phyloP scores from a whole-genome alignment of 2,329 filamentous ascomycete genomes.

The Colletotrichum truncatum region DNA sequence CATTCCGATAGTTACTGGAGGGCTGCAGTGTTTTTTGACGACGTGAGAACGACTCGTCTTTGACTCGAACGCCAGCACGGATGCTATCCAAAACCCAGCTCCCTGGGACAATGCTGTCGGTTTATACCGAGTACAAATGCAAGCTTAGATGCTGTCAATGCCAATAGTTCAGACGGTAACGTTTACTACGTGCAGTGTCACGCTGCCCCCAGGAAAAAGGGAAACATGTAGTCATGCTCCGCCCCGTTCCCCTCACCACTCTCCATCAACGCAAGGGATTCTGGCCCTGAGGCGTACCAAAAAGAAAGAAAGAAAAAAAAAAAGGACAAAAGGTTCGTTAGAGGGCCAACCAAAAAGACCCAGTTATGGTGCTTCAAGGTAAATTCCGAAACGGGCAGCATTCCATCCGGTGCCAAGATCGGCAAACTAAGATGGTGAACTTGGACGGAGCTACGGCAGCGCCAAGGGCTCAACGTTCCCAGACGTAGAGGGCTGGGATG shows the following conservation, averaged over 20 bases:
- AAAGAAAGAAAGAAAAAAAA: not conserved
- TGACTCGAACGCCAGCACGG: conserved; percentile 3
- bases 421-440: conserved; percentile 22
- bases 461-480: conserved; percentile 16
- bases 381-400: conserved; percentile 19
- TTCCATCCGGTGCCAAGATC: conserved; percentile 26
- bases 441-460: conserved; percentile 21
- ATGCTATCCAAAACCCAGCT: conserved; percentile 7
- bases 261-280: conserved; percentile 10
- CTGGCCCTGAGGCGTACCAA: too few species aligned
- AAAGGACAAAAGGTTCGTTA: not conserved
- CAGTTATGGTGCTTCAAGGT: conserved; percentile 5
- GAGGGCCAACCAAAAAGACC: not conserved
- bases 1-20: not conserved
- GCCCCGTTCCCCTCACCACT: not conserved
- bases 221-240: not conserved
- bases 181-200: not conserved
- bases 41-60: not conserved
- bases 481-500: conserved; percentile 5
- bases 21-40: not conserved
- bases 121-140: conserved; percentile 8
- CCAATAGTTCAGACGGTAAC: conserved; percentile 17
- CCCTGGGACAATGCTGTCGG: conserved; percentile 5
- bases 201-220: not conserved
- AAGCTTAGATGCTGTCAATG: conserved; percentile 11